Evolutionary conservation across 192 early-diverging fungal genomes (phyloP).

Genomic region (Cetraspora pellucida): DNA sequence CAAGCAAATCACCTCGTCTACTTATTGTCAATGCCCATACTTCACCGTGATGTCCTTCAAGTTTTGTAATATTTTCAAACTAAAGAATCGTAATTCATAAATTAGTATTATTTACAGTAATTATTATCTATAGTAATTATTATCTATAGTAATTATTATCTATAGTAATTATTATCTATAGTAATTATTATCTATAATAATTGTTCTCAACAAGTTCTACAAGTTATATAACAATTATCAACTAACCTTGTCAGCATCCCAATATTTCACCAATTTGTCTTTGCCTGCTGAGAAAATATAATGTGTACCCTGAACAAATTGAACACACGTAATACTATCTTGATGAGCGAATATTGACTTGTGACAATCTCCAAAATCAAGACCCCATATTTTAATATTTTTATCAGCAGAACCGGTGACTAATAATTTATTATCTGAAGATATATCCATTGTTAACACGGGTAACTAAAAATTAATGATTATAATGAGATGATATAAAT

Average conservation of each 20-base stretch:
- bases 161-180: too few species aligned
- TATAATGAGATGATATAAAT: background rate
- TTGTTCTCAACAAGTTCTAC: too few species aligned
- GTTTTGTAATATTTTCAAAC: slow-evolving; percentile 93
- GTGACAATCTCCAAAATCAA: slow-evolving; percentile 99
- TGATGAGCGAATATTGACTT: slow-evolving; percentile 91
- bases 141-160: too few species aligned
- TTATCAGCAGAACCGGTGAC: slow-evolving; percentile 97
- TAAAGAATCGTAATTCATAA: too few species aligned
- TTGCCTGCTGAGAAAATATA: slow-evolving; percentile 93
- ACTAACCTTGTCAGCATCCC: slow-evolving; percentile 89
- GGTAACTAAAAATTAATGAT: slow-evolving; percentile 59
- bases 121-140: too few species aligned
- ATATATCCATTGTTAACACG: slow-evolving; percentile 98
- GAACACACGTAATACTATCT: slow-evolving; percentile 84
- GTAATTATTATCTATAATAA: too few species aligned
- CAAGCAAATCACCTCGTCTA: slow-evolving; percentile 86
- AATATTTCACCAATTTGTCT: slow-evolving; percentile 89
- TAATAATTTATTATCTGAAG: slow-evolving; percentile 87
- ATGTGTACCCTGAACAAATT: slow-evolving; percentile 94
- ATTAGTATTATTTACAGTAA: too few species aligned
- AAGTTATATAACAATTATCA: background rate
- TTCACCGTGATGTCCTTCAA: slow-evolving; percentile 92
- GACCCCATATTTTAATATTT: slow-evolving; percentile 97
- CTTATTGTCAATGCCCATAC: slow-evolving; percentile 92